Evolutionary conservation across 2,329 filamentous ascomycete species (phyloP).

Genomic region (Xylariaceae sp.): DNA sequence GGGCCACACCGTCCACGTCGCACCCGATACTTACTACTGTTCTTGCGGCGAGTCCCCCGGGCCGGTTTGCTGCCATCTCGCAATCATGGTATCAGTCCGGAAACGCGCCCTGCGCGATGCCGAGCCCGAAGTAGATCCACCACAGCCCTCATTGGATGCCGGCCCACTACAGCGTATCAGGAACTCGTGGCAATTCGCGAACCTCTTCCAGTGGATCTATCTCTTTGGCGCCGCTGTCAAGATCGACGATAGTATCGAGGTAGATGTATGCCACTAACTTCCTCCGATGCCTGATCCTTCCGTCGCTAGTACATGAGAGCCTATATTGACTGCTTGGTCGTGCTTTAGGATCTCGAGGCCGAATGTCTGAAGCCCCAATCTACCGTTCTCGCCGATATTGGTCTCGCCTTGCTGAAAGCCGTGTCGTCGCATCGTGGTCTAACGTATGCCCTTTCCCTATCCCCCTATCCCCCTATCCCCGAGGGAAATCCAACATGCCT

Average conservation of each 20-base stretch:
- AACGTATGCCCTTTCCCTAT: constrained; percentile 55
- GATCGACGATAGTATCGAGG: constrained; percentile 80
- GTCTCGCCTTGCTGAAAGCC: constrained; percentile 81
- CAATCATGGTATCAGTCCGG: constrained; percentile 41
- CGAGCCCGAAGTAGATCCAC: constrained; percentile 28
- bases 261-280: constrained; percentile 60
- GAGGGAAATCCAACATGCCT: constrained; percentile 14
- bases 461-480: not conserved
- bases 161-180: constrained; percentile 62
- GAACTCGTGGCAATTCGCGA: constrained; percentile 94
- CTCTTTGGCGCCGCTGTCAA: constrained; percentile 86
- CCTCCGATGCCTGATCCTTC: not conserved
- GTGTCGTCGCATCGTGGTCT: constrained; percentile 90
- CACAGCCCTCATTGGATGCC: constrained; percentile 25
- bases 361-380: constrained; percentile 82
- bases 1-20: not conserved
- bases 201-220: constrained; percentile 87
- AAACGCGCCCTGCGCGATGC: constrained; percentile 45
- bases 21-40: not conserved
- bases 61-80: constrained; percentile 1
- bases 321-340: constrained; percentile 1
- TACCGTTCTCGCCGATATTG: constrained; percentile 70
- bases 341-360: constrained; percentile 69
- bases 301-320: not conserved
- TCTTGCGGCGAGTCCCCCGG: not conserved